Conservation (phyloP, 305 asterid species). For the Fraxinus sp. region DNA sequence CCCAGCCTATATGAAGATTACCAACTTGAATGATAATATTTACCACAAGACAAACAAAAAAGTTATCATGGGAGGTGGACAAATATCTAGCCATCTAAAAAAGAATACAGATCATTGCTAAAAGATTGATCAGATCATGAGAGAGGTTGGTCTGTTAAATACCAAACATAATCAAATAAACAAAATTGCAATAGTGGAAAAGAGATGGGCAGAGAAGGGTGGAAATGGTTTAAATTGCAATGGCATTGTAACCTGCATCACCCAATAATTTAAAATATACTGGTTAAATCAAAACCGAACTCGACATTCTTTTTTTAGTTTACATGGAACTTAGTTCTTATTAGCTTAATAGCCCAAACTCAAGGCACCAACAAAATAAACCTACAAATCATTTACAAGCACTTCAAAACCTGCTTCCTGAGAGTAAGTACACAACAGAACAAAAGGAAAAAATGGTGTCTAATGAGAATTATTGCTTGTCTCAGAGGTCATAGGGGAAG, state of each 20-base stretch:
- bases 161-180: neutral
- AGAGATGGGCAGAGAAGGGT: neutral
- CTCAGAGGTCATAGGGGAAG: neutral
- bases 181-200: neutral
- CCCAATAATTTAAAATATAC: neutral
- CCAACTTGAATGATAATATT: neutral
- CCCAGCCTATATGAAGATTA: neutral
- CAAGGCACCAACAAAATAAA: neutral
- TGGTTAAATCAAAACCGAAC: neutral
- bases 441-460: neutral
- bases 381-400: neutral
- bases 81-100: neutral
- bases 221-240: neutral
- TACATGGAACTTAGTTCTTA: neutral
- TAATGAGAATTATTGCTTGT: neutral
- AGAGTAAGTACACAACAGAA: neutral
- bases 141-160: neutral
- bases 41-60: neutral
- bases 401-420: neutral
- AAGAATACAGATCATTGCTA: neutral
- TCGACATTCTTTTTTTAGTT: neutral
- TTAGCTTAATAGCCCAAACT: neutral
- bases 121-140: neutral
- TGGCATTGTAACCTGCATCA: neutral
- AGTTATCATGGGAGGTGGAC: neutral